phyloP scores from a whole-genome alignment of 108 stramenopile species.

The Skeletonema tropicum region DNA sequence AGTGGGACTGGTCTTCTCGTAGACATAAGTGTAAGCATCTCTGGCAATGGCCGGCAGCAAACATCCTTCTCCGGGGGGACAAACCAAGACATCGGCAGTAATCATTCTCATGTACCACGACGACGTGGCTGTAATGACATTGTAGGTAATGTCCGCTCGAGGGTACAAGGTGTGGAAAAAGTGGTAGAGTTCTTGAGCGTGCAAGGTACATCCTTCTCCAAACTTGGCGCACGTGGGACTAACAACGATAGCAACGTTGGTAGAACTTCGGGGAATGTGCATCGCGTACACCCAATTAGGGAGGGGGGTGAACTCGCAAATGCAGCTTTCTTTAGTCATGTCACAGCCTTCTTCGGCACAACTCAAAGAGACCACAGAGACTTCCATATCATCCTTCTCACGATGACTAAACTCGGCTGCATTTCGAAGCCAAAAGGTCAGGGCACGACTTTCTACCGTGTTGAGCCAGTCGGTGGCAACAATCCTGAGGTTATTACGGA shows the following conservation, averaged over 20 bases:
- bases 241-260: conserved; percentile 35
- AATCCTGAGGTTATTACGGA: conserved; percentile 23
- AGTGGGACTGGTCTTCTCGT: conserved; percentile 32
- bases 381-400: conserved; percentile 45
- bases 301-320: conserved; percentile 22
- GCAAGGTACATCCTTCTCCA: conserved; percentile 32
- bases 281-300: conserved; percentile 43
- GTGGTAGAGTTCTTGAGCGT: conserved; percentile 35
- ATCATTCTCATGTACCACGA: conserved; percentile 44
- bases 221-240: conserved; percentile 41
- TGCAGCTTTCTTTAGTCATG: conserved; percentile 18
- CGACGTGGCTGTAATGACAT: conserved; percentile 27
- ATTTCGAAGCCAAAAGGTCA: conserved; percentile 45
- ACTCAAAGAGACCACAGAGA: conserved; percentile 23
- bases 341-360: conserved; percentile 35
- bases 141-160: conserved; percentile 35
- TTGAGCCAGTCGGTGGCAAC: conserved; percentile 34
- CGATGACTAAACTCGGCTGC: conserved; percentile 39
- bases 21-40: conserved; percentile 39
- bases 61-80: conserved; percentile 37
- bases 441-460: conserved; percentile 34
- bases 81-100: conserved; percentile 36
- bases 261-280: conserved; percentile 43
- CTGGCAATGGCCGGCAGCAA: conserved; percentile 34
- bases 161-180: conserved; percentile 34